Base-by-base conservation (phyloP, 1,139 yeast species). In the Taphrina sp. region DNA sequence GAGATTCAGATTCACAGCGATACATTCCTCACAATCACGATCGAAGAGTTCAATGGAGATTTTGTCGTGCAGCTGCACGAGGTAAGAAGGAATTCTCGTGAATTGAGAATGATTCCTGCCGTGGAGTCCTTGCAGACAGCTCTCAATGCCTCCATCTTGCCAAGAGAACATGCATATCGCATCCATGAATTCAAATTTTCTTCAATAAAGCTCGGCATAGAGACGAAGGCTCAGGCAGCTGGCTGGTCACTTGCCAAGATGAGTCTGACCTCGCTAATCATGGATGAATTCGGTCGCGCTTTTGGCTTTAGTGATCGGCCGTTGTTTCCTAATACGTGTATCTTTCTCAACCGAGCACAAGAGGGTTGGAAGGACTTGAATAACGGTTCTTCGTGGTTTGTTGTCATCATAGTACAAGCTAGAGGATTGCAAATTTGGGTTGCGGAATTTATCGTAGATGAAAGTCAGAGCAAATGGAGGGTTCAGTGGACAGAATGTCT, bases 361-460 rank as follows among this genome's bases (percentile, higher is more conserved):
- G 47, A 49, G 22, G 58, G 55, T 10, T 55, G 58, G 58, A 45
- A 55, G 20, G 36, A 47, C 20, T 39, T 42, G 17, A 17, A 37
- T 1, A 31, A 39, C 29, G 49, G 49, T 3, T 34, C 54, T 5
- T 23, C 54, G 12, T 55, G 53, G 53, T 55, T 46, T 33, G 49
- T 47, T 23, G 58, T 55, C 33, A 26, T 33, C 33, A 43, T 33
- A 1, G 3, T 38, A 12, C 39, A 14, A 5, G 39, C 46, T 2
- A 10, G 5, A 3, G 54, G 16, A 4, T 8, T 33, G n/a, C 24
- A 38, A 10, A 20, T 49, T 16, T 29, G 33, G 37, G 28, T 49
- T 3, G 39, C 33, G 12, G 37, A 38, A 16, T 39, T 38, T 23
- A 28, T 38, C 33, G 46, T 41, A 12, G 35, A 49, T 31, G 38